Base-by-base conservation (phyloP, 148 eudicot species). In the Rheum nobile region DNA sequence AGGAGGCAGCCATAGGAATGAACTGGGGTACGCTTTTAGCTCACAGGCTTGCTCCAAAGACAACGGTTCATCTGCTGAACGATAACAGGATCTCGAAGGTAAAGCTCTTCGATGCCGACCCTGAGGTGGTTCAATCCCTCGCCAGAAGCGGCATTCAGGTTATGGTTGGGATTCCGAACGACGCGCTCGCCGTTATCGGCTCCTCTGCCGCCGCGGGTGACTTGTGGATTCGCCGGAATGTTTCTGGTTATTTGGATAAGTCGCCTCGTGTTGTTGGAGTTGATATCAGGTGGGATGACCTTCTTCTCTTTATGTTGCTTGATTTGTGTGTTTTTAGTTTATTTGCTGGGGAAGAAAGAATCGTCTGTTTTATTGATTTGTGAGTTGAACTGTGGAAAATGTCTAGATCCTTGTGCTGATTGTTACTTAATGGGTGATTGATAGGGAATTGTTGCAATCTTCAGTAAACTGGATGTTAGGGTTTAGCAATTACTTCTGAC, bases 101-200 rank as follows among this genome's bases (percentile, higher is more conserved):
- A 68, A 92, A 92, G 88, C 75, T 92, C 19, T 92, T 92, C 48
- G 95, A 92, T 77, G 85, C 95, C 0, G 97, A 92, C 75, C n/a
- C n/a, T n/a, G n/a, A n/a, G n/a, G n/a, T n/a, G n/a, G n/a, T n/a
- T n/a, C n/a, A n/a, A n/a, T n/a, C n/a, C n/a, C n/a, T n/a, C n/a
- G n/a, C n/a, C n/a, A n/a, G n/a, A n/a, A n/a, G n/a, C n/a, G n/a
- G n/a, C n/a, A n/a, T n/a, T n/a, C n/a, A n/a, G n/a, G n/a, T n/a
- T n/a, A n/a, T n/a, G n/a, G n/a, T n/a, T n/a, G 97, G 97, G 37
- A 83, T 91, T 42, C 90, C 92, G 4, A 91, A 91, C 76, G 91
- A 89, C 1, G 71, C 87, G 84, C 59, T 91, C 80, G 76, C 80
- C 1, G 11, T 67, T 17, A 34, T 89, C 16, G 77, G 88, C 77